phyloP scores from a whole-genome alignment of 1,284 basidiomycete genomes.

The Termitomyces sp. region DNA sequence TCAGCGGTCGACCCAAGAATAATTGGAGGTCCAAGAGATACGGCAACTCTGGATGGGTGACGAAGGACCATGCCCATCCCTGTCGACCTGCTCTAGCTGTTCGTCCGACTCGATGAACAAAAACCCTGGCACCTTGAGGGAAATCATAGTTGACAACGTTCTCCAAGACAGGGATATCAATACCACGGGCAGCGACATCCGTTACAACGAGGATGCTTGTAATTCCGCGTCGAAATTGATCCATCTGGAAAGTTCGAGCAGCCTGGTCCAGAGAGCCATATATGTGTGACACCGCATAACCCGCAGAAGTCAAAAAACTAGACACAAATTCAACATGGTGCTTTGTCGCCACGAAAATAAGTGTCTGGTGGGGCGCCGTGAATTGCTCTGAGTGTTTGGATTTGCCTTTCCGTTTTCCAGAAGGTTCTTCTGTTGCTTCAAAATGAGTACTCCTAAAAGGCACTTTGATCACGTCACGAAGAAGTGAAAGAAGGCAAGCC shows the following conservation, averaged over 20 bases:
- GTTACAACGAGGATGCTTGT: conserved; percentile 93
- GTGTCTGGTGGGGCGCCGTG: conserved; percentile 82
- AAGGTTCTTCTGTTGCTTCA: conserved; percentile 27
- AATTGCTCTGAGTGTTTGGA: conserved; percentile 45
- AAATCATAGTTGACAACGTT: conserved; percentile 99
- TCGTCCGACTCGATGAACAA: conserved; percentile 95
- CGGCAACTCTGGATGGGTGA: conserved; percentile 83
- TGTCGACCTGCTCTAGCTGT: conserved; percentile 93
- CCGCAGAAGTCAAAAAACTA: conserved; percentile 73
- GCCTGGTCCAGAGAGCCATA: conserved; percentile 95
- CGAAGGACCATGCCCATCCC: conserved; percentile 95
- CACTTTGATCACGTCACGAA: conserved; percentile 85
- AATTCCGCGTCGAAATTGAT: conserved; percentile 79
- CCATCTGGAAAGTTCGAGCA: conserved; percentile 90
- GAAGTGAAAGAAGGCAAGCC: conserved; percentile 79
- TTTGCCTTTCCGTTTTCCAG: conserved; percentile 47
- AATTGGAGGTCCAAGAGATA: conserved; percentile 91
- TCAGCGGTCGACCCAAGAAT: conserved; percentile 85
- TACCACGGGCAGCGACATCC: conserved; percentile 95
- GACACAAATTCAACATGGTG: conserved; percentile 97
- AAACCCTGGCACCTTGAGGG: conserved; percentile 87
- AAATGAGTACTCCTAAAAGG: conserved; percentile 46
- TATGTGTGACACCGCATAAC: conserved; percentile 95
- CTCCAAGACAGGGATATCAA: conserved; percentile 91
- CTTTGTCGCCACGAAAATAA: conserved; percentile 97